Evolutionary conservation across 2,329 filamentous ascomycete species (phyloP), one percentile per base, ranked within the genome.

Genomic region (Teratosphaeriaceae sp.): DNA sequence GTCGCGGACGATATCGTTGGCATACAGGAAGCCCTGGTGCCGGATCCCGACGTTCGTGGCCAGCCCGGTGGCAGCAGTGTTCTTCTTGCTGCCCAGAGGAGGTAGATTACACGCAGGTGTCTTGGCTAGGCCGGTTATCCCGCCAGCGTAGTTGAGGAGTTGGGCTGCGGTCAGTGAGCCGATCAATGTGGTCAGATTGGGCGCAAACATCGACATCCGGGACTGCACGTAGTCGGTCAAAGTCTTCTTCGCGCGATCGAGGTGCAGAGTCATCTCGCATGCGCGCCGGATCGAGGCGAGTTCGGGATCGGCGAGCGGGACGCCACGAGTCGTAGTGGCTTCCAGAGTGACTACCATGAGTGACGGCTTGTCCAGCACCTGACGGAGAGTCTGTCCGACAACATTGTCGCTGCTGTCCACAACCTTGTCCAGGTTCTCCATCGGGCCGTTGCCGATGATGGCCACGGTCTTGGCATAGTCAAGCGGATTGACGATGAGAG

Each of bases 331-430:
- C 2, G 85, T 92, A 4, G 89, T 94, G 22, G 88, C 90, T 68
- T 97, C 92, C 9, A 97, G 84, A 1, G 88, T 90, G 40, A 98
- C 89, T 48, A 94, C 87, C 89, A 98, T 96, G 57, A 97, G 71
- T 0, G 87, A 86, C 1, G 92, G 88, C 0, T 88, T 87, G 61
- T 95, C 88, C 12, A 98, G 72, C 1, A 97, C 82, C 1, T 82
- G 79, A 58, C 84, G 84, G 29, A 98, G 75, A 1, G 86, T 80
- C 43, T 79, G 75, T 13, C 83, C 81, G 5, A 94, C 73, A 8
- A 85, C 73, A 58, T 97, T 96, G 47, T 94, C 78, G 6, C 81
- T 79, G 3, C 84, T 86, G 13, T 79, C 76, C 46, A 89, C 82
- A 36, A 95, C 74, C 2, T 75, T 71, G 64, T 89, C 90, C 68